A percentile compares a stretch with the other conserved stretches of the same genome.
These are phyloP conservation scores for Coprinellus aureogranulatus DNA, from an alignment of 768 basidiomycete genomes.

Conservation along the genomic window DNA sequence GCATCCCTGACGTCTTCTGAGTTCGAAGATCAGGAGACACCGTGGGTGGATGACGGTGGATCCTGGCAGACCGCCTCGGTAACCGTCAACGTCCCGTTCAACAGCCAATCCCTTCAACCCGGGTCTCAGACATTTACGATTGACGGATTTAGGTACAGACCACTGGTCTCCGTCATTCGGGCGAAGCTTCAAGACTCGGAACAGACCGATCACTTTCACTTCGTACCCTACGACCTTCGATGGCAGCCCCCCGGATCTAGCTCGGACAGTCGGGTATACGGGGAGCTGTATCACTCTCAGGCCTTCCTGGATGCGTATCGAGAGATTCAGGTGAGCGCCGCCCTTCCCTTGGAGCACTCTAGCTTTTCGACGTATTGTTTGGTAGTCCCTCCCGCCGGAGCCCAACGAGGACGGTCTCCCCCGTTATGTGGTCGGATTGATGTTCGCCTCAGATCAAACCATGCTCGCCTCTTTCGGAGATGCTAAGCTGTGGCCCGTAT, in stretches of 20 bases:
- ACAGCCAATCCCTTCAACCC: not conserved
- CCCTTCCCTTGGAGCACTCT: not conserved
- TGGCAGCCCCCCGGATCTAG: slow-evolving; percentile 5
- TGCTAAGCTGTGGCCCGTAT: not conserved
- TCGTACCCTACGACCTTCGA: slow-evolving; percentile 13
- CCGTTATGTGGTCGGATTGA: slow-evolving; percentile 13
- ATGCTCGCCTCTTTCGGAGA: slow-evolving; percentile 1
- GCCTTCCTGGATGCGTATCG: slow-evolving; percentile 16
- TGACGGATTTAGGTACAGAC: slow-evolving; percentile 5
- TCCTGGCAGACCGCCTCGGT: not conserved
- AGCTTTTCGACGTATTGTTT: not conserved
- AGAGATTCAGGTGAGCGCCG: not conserved
- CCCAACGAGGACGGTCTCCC: slow-evolving; percentile 12
- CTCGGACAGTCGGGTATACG: slow-evolving; percentile 11
- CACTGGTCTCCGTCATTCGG: not conserved
- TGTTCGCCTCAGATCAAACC: not conserved
- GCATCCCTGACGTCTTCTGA: not conserved
- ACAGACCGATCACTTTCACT: slow-evolving; percentile 10
- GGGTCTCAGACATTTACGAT: not conserved
- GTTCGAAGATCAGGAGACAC: not conserved
- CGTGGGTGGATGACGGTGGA: not conserved
- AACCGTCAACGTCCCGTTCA: not conserved
- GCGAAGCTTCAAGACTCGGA: not conserved
- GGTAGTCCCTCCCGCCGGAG: not conserved
- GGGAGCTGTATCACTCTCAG: slow-evolving; percentile 19